A percentile compares a stretch with the other conserved stretches of the same genome.
Evolutionary conservation across 2,329 filamentous ascomycete genomes (phyloP).

Genomic region (Diaporthe sp.): DNA sequence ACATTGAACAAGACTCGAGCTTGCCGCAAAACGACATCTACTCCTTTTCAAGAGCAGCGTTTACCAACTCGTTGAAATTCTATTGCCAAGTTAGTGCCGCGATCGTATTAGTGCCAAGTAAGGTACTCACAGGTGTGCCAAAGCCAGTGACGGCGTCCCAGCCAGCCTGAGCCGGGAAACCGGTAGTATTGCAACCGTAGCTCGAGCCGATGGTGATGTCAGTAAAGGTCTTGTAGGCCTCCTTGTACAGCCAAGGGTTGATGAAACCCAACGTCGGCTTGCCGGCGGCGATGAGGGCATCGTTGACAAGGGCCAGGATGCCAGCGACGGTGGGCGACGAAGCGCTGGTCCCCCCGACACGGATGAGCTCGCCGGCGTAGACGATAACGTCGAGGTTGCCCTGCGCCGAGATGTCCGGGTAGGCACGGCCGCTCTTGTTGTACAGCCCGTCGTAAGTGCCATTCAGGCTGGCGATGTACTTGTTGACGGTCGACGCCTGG

Average conservation of each 20-base stretch:
- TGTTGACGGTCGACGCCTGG: constrained; percentile 58
- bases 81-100: background rate
- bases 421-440: constrained; percentile 61
- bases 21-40: background rate
- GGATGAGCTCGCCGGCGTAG: constrained; percentile 49
- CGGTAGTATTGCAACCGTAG: constrained; percentile 53
- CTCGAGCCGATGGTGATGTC: constrained; percentile 55
- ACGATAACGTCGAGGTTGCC: constrained; percentile 54
- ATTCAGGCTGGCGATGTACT: constrained; percentile 54
- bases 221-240: constrained; percentile 46
- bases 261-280: constrained; percentile 66
- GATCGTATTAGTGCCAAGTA: background rate
- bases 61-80: constrained; percentile 21
- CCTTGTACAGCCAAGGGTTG: constrained; percentile 54
- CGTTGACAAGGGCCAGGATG: constrained; percentile 64
- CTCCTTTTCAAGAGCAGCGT: constrained; percentile 9
- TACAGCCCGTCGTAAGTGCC: constrained; percentile 61
- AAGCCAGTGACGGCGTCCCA: constrained; percentile 57
- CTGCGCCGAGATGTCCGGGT: constrained; percentile 63
- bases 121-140: constrained; percentile 46
- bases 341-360: constrained; percentile 65
- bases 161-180: constrained; percentile 57
- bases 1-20: constrained; percentile 1
- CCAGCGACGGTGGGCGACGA: constrained; percentile 62
- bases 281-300: constrained; percentile 59